A percentile compares a stretch with the other conserved stretches of the same genome.
Evolutionary conservation across 2,329 filamentous ascomycete species (phyloP).

Genomic region (Ceratocystis ficicola): DNA sequence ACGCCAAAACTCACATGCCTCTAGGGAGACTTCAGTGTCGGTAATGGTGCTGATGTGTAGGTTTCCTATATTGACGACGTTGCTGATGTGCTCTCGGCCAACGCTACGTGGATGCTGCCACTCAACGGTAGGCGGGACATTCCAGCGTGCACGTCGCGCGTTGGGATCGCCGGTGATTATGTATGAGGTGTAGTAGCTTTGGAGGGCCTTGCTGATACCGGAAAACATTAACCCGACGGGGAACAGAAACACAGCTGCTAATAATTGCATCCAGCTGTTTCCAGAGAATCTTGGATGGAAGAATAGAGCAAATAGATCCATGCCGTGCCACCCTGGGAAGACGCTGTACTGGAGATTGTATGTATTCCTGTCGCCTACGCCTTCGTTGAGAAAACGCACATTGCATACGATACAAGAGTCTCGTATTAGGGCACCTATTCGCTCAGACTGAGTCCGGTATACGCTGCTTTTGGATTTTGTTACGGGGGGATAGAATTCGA

Average conservation of each 20-base stretch:
- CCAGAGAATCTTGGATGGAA: constrained; percentile 29
- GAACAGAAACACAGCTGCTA: constrained; percentile 27
- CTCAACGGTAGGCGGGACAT: constrained; percentile 29
- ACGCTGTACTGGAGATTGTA: constrained; percentile 35
- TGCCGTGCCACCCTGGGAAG: constrained; percentile 32
- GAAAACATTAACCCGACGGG: constrained; percentile 28
- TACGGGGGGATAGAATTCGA: constrained; percentile 27
- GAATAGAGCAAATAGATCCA: constrained; percentile 34
- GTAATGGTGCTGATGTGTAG: constrained; percentile 27
- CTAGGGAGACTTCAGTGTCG: constrained; percentile 27
- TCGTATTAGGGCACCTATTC: constrained; percentile 28
- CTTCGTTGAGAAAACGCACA: constrained; percentile 31
- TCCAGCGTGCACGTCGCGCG: constrained; percentile 27
- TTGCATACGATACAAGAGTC: constrained; percentile 32
- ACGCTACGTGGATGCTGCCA: constrained; percentile 29
- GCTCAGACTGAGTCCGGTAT: constrained; percentile 27
- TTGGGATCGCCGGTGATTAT: constrained; percentile 34
- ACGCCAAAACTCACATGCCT: constrained; percentile 30
- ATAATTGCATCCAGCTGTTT: constrained; percentile 25
- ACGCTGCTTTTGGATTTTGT: constrained; percentile 19
- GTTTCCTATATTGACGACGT: constrained; percentile 30
- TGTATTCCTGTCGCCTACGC: constrained; percentile 29
- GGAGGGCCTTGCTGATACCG: constrained; percentile 30
- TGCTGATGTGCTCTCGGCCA: constrained; percentile 25
- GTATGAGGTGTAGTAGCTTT: constrained; percentile 34